A percentile compares a stretch with the other conserved stretches of the same genome.
phyloP scores from a whole-genome alignment of 306 rosid species.

The Arachis hypogaea region DNA sequence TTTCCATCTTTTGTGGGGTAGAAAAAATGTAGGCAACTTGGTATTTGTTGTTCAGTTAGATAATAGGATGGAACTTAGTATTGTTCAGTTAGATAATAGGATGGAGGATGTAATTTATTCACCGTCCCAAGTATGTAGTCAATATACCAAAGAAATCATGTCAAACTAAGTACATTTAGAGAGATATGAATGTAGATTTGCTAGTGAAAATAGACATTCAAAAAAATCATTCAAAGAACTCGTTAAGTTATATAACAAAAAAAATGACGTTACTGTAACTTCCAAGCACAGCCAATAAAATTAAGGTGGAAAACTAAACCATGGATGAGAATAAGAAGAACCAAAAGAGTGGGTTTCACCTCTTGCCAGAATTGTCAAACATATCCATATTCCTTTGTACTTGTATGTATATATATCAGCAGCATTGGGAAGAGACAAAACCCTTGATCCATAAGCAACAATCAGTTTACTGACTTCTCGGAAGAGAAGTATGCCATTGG shows the following conservation, averaged over 20 bases:
- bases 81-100: background rate
- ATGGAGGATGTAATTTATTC: background rate
- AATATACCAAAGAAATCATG: background rate
- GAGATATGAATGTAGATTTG: constrained; percentile 1
- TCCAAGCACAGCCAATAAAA: constrained; percentile 13
- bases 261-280: background rate
- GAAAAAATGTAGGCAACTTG: too few species aligned
- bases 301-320: constrained; percentile 21
- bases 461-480: constrained; percentile 97
- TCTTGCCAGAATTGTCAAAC: constrained; percentile 76
- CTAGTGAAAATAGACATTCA: background rate
- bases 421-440: constrained; percentile 84
- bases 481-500: constrained; percentile 98
- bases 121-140: background rate
- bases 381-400: constrained; percentile 98
- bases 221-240: background rate
- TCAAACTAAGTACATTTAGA: background rate
- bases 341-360: constrained; percentile 57
- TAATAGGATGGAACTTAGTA: background rate
- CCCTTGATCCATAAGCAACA: constrained; percentile 94
- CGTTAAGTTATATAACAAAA: background rate
- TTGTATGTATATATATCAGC: constrained; percentile 87
- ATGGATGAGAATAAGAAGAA: constrained; percentile 24
- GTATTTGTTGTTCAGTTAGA: background rate
- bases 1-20: too few species aligned